Evolutionary conservation across 2,329 filamentous ascomycete species (phyloP).

Genomic region (Chaetomium olivaceum): DNA sequence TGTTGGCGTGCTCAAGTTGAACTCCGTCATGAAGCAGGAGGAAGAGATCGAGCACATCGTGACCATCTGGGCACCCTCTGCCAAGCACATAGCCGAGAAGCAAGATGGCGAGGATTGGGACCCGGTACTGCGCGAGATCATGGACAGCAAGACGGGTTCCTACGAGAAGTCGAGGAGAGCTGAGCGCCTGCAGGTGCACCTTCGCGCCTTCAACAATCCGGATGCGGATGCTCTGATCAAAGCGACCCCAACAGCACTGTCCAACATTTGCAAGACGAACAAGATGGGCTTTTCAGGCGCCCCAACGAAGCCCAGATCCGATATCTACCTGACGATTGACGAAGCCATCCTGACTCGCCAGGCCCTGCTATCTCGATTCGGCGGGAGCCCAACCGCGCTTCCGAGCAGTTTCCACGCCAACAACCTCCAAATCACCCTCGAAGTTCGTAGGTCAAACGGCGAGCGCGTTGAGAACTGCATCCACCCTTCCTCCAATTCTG

Average conservation of each 20-base stretch:
- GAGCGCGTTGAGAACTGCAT: slow-evolving; percentile 87
- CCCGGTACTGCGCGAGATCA: slow-evolving; percentile 69
- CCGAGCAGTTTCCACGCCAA: slow-evolving; percentile 61
- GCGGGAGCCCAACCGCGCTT: slow-evolving; percentile 73
- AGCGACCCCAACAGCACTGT: slow-evolving; percentile 82
- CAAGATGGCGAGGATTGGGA: slow-evolving; percentile 69
- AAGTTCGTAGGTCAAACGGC: slow-evolving; percentile 77
- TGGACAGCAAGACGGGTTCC: slow-evolving; percentile 70
- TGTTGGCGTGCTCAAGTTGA: slow-evolving; percentile 75
- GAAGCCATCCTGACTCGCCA: slow-evolving; percentile 78
- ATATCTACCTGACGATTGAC: slow-evolving; percentile 89
- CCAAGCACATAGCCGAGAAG: slow-evolving; percentile 55
- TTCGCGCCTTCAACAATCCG: slow-evolving; percentile 73
- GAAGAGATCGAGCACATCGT: slow-evolving; percentile 75
- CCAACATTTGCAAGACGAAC: slow-evolving; percentile 75
- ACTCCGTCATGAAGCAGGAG: slow-evolving; percentile 68
- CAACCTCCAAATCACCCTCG: slow-evolving; percentile 85
- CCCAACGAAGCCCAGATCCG: slow-evolving; percentile 82
- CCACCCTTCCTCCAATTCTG: slow-evolving; percentile 77
- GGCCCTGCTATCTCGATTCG: slow-evolving; percentile 64
- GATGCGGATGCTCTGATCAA: slow-evolving; percentile 82
- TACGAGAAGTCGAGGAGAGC: slow-evolving; percentile 73
- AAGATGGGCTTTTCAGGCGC: slow-evolving; percentile 95
- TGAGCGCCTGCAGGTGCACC: slow-evolving; percentile 75
- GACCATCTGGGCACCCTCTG: slow-evolving; percentile 70